Conservation (phyloP, 2,329 filamentous ascomycete genomes). For the Mycocentrospora acerina region DNA sequence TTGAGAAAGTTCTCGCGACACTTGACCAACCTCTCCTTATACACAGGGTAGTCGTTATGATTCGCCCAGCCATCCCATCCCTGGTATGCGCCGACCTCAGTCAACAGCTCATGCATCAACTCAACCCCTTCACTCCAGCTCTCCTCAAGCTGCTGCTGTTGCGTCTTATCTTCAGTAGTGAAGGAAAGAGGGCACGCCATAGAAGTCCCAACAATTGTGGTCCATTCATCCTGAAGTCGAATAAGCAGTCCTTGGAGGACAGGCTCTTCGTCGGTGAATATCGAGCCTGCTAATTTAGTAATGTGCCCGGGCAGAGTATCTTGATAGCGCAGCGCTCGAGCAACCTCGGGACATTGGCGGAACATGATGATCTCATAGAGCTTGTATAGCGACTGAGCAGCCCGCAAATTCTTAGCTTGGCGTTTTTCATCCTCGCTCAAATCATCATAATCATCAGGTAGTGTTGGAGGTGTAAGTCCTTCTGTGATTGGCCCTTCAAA, state of each 20-base stretch:
- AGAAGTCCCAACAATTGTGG: slow-evolving; percentile 6
- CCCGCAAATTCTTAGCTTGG: slow-evolving; percentile 17
- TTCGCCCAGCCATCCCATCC: slow-evolving; percentile 28
- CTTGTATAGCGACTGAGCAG: slow-evolving; percentile 22
- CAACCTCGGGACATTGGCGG: slow-evolving; percentile 15
- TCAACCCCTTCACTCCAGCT: slow-evolving; percentile 22
- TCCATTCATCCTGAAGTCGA: slow-evolving; percentile 18
- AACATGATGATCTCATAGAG: slow-evolving; percentile 19
- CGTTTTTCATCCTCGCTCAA: slow-evolving; percentile 15
- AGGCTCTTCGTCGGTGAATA: slow-evolving; percentile 20
- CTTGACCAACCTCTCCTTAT: slow-evolving; percentile 17
- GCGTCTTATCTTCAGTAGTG: slow-evolving; percentile 13
- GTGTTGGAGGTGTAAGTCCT: slow-evolving; percentile 12
- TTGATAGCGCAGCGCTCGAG: slow-evolving; percentile 15
- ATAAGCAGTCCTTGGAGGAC: slow-evolving; percentile 19
- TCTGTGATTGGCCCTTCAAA: slow-evolving; percentile 22
- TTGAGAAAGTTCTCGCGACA: slow-evolving; percentile 21
- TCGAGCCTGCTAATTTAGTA: slow-evolving; percentile 14
- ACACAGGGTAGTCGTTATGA: slow-evolving; percentile 20
- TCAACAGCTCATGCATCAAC: slow-evolving; percentile 20
- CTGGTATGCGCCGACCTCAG: slow-evolving; percentile 19
- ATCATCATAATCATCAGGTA: slow-evolving; percentile 17
- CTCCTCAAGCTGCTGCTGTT: slow-evolving; percentile 17
- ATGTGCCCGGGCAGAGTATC: slow-evolving; percentile 15
- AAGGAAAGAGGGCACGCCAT: slow-evolving; percentile 22